These are phyloP conservation scores for Pisolithus thermaeus DNA, from an alignment of 1,284 basidiomycete species.

Conservation along the genomic window DNA sequence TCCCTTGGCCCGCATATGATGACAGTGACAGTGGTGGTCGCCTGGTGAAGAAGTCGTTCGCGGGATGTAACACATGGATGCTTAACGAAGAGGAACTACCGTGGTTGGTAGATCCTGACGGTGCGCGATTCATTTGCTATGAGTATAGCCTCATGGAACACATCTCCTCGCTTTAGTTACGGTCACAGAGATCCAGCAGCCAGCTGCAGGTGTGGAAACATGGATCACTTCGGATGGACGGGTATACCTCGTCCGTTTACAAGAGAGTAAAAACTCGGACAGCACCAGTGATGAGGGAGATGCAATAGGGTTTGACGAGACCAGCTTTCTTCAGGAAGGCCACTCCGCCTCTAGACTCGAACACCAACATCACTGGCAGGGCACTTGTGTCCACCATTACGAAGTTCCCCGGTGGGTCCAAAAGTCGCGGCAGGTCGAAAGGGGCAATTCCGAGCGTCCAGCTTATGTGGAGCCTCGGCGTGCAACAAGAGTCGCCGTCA, in stretches of 20 bases:
- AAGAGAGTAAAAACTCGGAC: slow-evolving; percentile 28
- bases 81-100: slow-evolving; percentile 63
- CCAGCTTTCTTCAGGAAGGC: slow-evolving; percentile 7
- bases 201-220: slow-evolving; percentile 58
- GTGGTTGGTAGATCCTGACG: slow-evolving; percentile 68
- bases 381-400: slow-evolving; percentile 64
- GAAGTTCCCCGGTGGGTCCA: slow-evolving; percentile 70
- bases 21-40: slow-evolving; percentile 35
- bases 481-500: slow-evolving; percentile 66
- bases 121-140: slow-evolving; percentile 33
- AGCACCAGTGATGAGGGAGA: slow-evolving; percentile 4
- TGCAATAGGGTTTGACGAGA: slow-evolving; percentile 15
- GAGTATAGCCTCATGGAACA: background rate
- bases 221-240: slow-evolving; percentile 81
- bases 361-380: slow-evolving; percentile 47
- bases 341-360: slow-evolving; percentile 7
- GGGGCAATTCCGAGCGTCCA: slow-evolving; percentile 29
- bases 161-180: slow-evolving; percentile 38
- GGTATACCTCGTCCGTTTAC: slow-evolving; percentile 68
- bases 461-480: slow-evolving; percentile 60
- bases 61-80: slow-evolving; percentile 64
- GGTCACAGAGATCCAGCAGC: slow-evolving; percentile 52
- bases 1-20: slow-evolving; percentile 70
- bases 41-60: slow-evolving; percentile 20
- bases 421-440: slow-evolving; percentile 53